A percentile compares a stretch with the other conserved stretches of the same genome.
Evolutionary conservation across 1,139 yeast species (phyloP).

Genomic region (Taiozyma sp.): DNA sequence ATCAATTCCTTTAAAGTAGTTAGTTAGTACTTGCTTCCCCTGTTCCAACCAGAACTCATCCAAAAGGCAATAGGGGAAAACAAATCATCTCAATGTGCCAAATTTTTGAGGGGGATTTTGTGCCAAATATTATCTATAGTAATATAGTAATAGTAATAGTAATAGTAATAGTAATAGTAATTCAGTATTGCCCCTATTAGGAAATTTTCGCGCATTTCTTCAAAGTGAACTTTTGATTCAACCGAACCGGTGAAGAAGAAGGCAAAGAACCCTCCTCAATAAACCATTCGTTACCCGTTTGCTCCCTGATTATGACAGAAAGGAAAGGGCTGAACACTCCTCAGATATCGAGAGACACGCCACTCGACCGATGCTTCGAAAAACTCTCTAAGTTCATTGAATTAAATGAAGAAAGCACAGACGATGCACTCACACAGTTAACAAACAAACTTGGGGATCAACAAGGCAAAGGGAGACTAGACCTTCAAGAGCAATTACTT

Average conservation of each 20-base stretch:
- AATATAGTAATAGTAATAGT: too few relatives aligned
- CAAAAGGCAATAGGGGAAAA: too few relatives aligned
- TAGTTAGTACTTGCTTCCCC: too few relatives aligned
- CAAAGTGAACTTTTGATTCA: background rate
- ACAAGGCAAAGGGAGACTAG: slow-evolving; percentile 2
- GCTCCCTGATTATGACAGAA: background rate
- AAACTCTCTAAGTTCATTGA: slow-evolving; percentile 24
- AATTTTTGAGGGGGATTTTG: too few relatives aligned
- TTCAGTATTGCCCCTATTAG: background rate
- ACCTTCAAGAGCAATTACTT: background rate
- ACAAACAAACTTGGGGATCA: slow-evolving; percentile 12
- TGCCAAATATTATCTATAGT: too few relatives aligned
- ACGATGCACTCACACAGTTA: slow-evolving; percentile 20
- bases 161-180: background rate
- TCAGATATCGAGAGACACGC: slow-evolving; percentile 28
- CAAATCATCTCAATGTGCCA: too few relatives aligned
- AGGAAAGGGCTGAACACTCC: slow-evolving; percentile 25
- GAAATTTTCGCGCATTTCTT: background rate
- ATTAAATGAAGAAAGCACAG: slow-evolving; percentile 16
- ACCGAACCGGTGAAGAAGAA: background rate
- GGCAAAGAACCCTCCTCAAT: background rate
- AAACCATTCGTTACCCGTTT: background rate
- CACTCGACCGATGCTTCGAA: slow-evolving; percentile 31
- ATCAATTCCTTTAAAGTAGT: too few relatives aligned
- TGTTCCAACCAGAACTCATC: too few relatives aligned